Base-by-base conservation (phyloP, 2,329 filamentous ascomycete species). In the Phymatotrichopsis omnivora region DNA sequence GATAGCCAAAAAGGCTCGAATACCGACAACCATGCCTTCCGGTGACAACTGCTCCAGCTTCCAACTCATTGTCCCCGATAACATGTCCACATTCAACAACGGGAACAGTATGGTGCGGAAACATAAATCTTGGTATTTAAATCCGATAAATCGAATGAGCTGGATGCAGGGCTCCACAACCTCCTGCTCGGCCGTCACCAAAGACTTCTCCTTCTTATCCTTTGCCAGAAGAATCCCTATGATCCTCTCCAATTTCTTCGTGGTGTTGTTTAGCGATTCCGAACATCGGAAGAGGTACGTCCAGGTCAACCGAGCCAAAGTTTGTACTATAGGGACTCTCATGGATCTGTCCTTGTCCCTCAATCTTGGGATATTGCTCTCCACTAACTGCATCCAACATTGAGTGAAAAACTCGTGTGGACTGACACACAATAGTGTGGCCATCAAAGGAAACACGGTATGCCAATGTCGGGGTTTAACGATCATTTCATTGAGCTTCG, bases 1-100 rank as follows among this genome's bases (percentile, higher is more conserved):
- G 56, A 96, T 85, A 24, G 82, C 84, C 22, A 98, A 71, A 61
- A 96, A 98, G 3, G 91, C 84, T 52, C 86, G 77, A 52, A 98
- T 98, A 2, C 87, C 91, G 56, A 98, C 83, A n/a, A 96, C 89
- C 67, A 95, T 93, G 58, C 85, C 82, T 60, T 98, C 93, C 0
- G 93, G 91, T 52, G 98, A 91, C 51, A 98, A 73, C 60, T 93
- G 85, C 60, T 96, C 91, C 22, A 95, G 82, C 60, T 78, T 86
- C 29, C 54, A 47, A 23, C 47, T 57, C 39, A 53, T 50, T n/a
- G 48, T 47, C 27, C 54, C 52, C n/a, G 52, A 54, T 33, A 94
- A 84, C 58, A 80, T 30, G 53, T 84, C 69, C 1, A 86, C 85
- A 60, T 93, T 94, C 60, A 98, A 82, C 28, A 98, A 68, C 3